Percentiles rank a stretch among this genome's conserved stretches.
Evolutionary conservation across 306 rosid genomes (phyloP).

Genomic region (Quillaja saponaria): DNA sequence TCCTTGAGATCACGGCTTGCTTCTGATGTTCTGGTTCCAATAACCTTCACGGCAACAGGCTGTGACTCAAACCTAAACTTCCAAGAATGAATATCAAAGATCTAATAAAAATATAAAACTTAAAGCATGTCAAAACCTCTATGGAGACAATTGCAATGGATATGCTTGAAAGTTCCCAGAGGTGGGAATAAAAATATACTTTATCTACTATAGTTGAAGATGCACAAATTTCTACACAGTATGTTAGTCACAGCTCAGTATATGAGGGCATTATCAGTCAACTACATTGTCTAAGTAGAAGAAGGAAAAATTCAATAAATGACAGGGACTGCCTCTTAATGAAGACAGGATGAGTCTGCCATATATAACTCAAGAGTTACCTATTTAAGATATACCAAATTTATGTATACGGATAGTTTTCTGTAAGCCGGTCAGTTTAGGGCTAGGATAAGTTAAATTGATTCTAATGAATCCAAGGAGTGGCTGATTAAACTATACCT

Average conservation of each 20-base stretch:
- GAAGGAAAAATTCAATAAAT: background rate
- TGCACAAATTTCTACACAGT: no score
- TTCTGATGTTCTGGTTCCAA: slow-evolving; percentile 35
- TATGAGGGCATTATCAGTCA: no score
- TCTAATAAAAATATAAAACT: background rate
- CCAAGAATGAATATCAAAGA: background rate
- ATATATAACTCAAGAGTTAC: slow-evolving; percentile 2
- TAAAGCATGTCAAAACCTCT: background rate
- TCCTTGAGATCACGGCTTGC: slow-evolving; percentile 38
- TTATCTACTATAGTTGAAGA: no score
- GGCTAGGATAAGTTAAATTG: no score
- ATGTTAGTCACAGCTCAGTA: no score
- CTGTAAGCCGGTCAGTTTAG: background rate
- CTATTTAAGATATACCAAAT: background rate
- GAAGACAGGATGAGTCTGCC: background rate
- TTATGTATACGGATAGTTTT: no score
- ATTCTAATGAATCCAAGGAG: no score
- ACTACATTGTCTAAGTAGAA: no score
- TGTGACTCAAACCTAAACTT: slow-evolving; percentile 42
- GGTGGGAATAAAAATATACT: no score
- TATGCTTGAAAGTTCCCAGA: no score
- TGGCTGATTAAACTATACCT: no score
- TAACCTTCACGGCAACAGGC: slow-evolving; percentile 52
- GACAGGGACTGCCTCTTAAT: slow-evolving; percentile 13
- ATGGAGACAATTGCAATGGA: background rate